These are phyloP conservation scores for Myriosclerotinia scirpicola DNA, from an alignment of 2,329 filamentous ascomycete genomes.

Conservation along the genomic window DNA sequence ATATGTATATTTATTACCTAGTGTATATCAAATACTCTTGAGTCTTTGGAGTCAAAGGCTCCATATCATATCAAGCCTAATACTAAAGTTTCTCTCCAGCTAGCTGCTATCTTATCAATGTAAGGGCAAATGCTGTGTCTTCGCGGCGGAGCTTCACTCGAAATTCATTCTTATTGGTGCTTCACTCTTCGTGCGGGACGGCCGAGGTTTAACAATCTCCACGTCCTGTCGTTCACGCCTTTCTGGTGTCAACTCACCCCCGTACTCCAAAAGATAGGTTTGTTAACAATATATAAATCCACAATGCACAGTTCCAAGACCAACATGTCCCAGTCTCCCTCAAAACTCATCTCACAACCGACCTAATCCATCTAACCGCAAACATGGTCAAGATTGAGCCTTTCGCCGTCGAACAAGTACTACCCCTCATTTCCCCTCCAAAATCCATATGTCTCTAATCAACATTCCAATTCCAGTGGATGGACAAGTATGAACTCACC, in stretches of 20 bases:
- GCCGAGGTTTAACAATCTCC: conserved; percentile 8
- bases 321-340: conserved; percentile 20
- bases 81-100: no score
- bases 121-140: not conserved
- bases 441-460: conserved; percentile 18
- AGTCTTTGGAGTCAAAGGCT: no score
- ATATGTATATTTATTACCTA: no score
- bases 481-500: conserved; percentile 59
- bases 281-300: conserved; percentile 15
- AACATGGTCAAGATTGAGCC: conserved; percentile 58
- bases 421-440: not conserved
- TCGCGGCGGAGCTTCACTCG: not conserved
- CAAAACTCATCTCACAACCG: conserved; percentile 7
- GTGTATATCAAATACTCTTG: no score
- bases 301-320: conserved; percentile 23
- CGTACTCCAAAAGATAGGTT: conserved; percentile 24
- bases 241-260: not conserved
- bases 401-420: conserved; percentile 69
- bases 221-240: not conserved
- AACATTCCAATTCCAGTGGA: conserved; percentile 50
- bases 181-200: not conserved
- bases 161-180: not conserved
- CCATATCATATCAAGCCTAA: no score
- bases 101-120: no score
- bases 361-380: not conserved